Conservation (phyloP, 108 stramenopile genomes). For the Cyclotella baltica region DNA sequence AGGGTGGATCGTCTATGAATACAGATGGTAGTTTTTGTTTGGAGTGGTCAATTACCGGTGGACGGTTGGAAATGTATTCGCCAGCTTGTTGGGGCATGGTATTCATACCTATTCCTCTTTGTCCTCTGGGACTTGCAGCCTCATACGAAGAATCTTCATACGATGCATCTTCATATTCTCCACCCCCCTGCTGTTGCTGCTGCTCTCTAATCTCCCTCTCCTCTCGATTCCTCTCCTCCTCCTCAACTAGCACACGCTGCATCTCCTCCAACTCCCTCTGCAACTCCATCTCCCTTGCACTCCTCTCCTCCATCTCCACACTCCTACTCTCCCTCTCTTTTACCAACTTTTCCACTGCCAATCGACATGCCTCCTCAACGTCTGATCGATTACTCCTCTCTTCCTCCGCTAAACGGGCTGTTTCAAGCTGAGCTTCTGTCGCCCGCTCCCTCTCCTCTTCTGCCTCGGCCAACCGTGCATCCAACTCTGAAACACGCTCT, state of each 20-base stretch:
- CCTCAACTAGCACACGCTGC: slow-evolving; percentile 29
- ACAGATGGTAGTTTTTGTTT: slow-evolving; percentile 29
- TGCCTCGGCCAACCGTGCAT: slow-evolving; percentile 36
- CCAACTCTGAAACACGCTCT: slow-evolving; percentile 50
- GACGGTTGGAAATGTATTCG: slow-evolving; percentile 19
- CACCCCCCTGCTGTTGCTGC: not conserved
- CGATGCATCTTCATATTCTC: not conserved
- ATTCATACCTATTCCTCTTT: not conserved
- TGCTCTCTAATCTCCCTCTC: not conserved
- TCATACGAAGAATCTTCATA: slow-evolving; percentile 10
- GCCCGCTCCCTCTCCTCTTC: slow-evolving; percentile 47
- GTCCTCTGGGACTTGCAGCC: not conserved
- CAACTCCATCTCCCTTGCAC: slow-evolving; percentile 41
- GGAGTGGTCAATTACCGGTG: slow-evolving; percentile 39
- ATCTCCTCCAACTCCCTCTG: slow-evolving; percentile 48
- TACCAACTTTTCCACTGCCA: slow-evolving; percentile 50
- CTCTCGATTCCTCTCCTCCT: not conserved
- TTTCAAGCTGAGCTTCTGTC: slow-evolving; percentile 37
- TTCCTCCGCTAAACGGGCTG: slow-evolving; percentile 30
- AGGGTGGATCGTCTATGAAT: slow-evolving; percentile 46
- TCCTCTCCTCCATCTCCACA: slow-evolving; percentile 36
- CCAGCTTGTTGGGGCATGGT: not conserved
- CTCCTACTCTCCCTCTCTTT: slow-evolving; percentile 34
- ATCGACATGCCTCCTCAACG: slow-evolving; percentile 46
- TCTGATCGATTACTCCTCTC: slow-evolving; percentile 33